Conservation (phyloP, 345 rosid genomes). For the Hibiscus syriacus region DNA sequence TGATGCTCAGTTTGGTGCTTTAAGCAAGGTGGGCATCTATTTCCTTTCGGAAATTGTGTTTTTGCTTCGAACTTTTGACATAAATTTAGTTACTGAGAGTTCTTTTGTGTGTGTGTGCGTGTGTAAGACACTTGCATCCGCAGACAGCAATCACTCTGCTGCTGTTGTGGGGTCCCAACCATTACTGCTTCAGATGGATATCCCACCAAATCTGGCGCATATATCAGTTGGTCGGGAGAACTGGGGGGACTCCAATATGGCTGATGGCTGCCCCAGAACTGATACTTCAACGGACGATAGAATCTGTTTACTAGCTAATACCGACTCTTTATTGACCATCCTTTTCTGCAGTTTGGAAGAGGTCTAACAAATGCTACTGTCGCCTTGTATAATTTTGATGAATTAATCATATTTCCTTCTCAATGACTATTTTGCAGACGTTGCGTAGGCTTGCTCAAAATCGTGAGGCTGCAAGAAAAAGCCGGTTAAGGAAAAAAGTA, state of each 20-base stretch:
- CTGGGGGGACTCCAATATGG: slow-evolving; percentile 62
- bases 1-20: slow-evolving; percentile 35
- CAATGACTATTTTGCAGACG: slow-evolving; percentile 38
- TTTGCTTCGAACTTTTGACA: background rate
- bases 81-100: slow-evolving; percentile 12
- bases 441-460: slow-evolving; percentile 96
- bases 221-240: slow-evolving; percentile 41
- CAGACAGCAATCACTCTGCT: slow-evolving; percentile 29
- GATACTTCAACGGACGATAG: slow-evolving; percentile 75
- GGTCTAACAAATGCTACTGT: slow-evolving; percentile 36
- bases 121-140: slow-evolving; percentile 28
- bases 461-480: slow-evolving; percentile 98
- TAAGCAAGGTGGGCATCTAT: slow-evolving; percentile 36
- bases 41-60: background rate
- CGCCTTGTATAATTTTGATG: slow-evolving; percentile 22
- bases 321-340: background rate
- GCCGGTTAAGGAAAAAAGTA: slow-evolving; percentile 90
- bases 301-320: background rate
- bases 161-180: slow-evolving; percentile 27
- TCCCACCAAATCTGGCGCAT: slow-evolving; percentile 33
- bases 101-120: background rate
- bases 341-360: slow-evolving; percentile 54
- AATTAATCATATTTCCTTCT: background rate
- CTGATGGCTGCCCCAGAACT: slow-evolving; percentile 81
- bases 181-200: slow-evolving; percentile 28